phyloP scores from a whole-genome alignment of 177 flowering plant species.

The Vitis hybrid region DNA sequence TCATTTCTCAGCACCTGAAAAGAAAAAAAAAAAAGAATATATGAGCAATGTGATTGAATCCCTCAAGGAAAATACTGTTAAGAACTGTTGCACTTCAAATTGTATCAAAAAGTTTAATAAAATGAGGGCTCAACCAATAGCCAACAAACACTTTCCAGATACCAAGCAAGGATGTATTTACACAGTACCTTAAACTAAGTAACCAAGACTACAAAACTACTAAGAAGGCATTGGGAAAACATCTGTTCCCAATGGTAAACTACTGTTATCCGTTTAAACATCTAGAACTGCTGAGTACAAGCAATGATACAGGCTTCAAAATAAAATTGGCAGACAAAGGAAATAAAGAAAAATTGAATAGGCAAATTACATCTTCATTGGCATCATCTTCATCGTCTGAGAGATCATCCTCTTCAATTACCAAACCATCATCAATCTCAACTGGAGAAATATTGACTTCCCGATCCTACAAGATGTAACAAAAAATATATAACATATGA shows the following conservation, averaged over 20 bases:
- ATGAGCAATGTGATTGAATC: neutral
- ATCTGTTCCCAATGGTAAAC: neutral
- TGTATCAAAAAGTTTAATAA: too few species aligned
- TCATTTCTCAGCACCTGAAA: constrained; percentile 81
- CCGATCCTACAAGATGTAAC: constrained; percentile 56
- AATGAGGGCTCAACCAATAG: too few species aligned
- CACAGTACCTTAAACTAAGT: too few species aligned
- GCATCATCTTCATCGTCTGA: constrained; percentile 96
- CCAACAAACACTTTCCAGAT: too few species aligned
- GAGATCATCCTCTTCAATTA: constrained; percentile 95
- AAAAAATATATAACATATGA: neutral
- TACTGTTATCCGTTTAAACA: too few species aligned
- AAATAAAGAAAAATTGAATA: neutral
- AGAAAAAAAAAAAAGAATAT: neutral
- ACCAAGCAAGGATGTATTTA: too few species aligned
- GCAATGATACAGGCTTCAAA: too few species aligned
- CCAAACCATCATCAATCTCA: constrained; percentile 90
- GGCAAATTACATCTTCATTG: constrained; percentile 67
- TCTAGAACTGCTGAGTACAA: too few species aligned
- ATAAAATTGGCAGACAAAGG: neutral
- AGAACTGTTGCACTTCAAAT: neutral
- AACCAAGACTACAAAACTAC: neutral
- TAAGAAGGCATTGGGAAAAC: neutral
- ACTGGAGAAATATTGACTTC: constrained; percentile 84
- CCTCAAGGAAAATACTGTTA: neutral